Conservation (phyloP, 208 protist genomes). For the Crithidia brevicula region DNA sequence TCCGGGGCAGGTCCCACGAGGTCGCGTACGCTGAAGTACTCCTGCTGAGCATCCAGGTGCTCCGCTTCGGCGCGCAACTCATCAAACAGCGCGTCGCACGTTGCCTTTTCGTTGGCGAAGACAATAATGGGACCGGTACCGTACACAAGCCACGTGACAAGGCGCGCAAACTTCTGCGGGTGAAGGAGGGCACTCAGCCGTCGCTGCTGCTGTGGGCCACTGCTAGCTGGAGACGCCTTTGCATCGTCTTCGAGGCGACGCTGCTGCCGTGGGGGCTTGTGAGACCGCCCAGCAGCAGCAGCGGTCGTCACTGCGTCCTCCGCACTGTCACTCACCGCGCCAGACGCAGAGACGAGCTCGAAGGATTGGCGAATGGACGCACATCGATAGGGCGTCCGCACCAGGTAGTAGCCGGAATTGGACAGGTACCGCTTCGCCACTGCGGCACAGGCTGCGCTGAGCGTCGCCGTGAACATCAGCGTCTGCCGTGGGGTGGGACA, state of each 20-base stretch:
- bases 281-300: not conserved
- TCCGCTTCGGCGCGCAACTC: constrained; percentile 64
- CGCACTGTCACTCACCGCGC: constrained; percentile 4
- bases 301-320: not conserved
- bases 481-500: constrained; percentile 87
- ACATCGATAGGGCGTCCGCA: constrained; percentile 71
- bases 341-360: constrained; percentile 50
- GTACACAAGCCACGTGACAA: constrained; percentile 78
- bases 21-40: constrained; percentile 42
- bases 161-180: constrained; percentile 71
- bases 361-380: constrained; percentile 74
- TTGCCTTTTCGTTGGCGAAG: constrained; percentile 78
- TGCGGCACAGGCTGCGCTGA: constrained; percentile 63
- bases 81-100: constrained; percentile 74
- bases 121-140: constrained; percentile 61
- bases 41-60: constrained; percentile 46
- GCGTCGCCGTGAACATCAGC: constrained; percentile 97
- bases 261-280: constrained; percentile 7
- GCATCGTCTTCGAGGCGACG: not conserved
- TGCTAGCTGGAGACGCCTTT: not conserved
- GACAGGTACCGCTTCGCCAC: constrained; percentile 74
- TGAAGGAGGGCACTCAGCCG: constrained; percentile 48
- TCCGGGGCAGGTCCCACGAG: constrained; percentile 57
- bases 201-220: constrained; percentile 17
- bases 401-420: constrained; percentile 58